A percentile compares a stretch with the other conserved stretches of the same genome.
Conservation (phyloP, 768 basidiomycete genomes). For the Dendrothele bispora region DNA sequence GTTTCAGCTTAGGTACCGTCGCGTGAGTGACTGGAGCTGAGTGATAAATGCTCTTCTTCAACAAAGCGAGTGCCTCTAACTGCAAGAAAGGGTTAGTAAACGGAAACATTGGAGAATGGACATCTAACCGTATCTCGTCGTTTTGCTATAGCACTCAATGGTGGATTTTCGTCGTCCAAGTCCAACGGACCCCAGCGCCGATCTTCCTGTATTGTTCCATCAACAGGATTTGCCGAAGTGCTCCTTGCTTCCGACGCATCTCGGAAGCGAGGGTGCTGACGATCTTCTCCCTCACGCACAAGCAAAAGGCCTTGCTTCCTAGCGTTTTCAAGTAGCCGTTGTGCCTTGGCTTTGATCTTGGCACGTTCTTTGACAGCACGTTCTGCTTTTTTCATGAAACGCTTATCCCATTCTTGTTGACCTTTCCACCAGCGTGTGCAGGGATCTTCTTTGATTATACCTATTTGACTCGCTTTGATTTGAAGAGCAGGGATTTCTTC, state of each 20-base stretch:
- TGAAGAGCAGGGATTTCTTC: constrained; percentile 53
- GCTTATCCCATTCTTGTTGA: constrained; percentile 62
- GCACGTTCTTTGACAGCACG: constrained; percentile 42
- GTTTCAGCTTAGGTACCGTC: constrained; percentile 48
- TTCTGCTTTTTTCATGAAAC: constrained; percentile 40
- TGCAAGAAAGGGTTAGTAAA: constrained; percentile 17
- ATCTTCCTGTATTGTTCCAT: constrained; percentile 36
- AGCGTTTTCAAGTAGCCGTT: constrained; percentile 43
- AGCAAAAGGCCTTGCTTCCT: constrained; percentile 41
- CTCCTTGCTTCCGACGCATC: constrained; percentile 9
- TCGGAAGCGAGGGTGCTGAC: background rate
- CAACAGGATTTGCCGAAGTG: constrained; percentile 8
- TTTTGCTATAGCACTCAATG: constrained; percentile 69
- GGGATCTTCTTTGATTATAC: constrained; percentile 73
- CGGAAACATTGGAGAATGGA: background rate
- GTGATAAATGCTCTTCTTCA: constrained; percentile 57
- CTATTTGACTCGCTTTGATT: constrained; percentile 56
- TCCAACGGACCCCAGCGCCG: constrained; percentile 57
- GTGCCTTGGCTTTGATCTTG: constrained; percentile 46
- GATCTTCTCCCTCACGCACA: constrained; percentile 7
- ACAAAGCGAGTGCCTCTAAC: constrained; percentile 53
- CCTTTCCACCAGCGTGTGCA: constrained; percentile 65
- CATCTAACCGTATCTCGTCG: constrained; percentile 61
- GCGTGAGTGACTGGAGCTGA: constrained; percentile 54
- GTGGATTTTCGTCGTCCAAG: constrained; percentile 66